Evolutionary conservation across 2,329 filamentous ascomycete species (phyloP), one percentile per base, ranked within the genome.

Genomic region (Ciborinia camelliae): DNA sequence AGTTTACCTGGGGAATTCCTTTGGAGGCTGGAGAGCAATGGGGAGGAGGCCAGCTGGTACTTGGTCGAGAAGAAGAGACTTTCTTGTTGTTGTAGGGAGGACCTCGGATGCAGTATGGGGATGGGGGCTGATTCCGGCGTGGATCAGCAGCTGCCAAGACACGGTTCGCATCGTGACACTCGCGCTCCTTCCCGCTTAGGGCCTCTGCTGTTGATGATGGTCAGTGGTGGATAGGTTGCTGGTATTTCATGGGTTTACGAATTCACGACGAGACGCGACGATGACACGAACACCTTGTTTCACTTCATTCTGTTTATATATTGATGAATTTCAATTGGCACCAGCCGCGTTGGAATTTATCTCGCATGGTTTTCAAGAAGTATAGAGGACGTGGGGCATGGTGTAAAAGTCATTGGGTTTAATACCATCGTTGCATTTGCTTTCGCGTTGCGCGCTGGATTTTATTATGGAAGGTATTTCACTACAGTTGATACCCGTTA

Each of bases 161-260:
- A 58, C n/a, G 41, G 12, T 12, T 45, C 41, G 20, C 28, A 58
- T 41, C 28, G 28, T 45, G 20, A 35, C 8, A 35, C 41, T 58
- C 20, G 55, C 41, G 28, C 53, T 41, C 23, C 37, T 20, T 39
- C 37, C 37, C 37, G 37, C 37, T 53, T 53, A 53, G 51, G n/a
- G 51, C 32, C 51, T 53, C 32, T 37, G 23, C 51, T 53, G 51
- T 53, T 53, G 51, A 53, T 53, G 30, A 53, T 37, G 32, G 51
- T 15, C 6, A 37, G 32, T 20, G 51, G 20, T 37, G 32, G n/a
- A 15, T 37, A 15, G n/a, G 35, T 30, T 53, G 51, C 12, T 35
- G 51, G 20, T 30, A 39, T 39, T 14, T 39, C 7, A 23, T 15
- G 30, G 30, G 12, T 14, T 53, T 53, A 37, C 20, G n/a, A 53